Evolutionary conservation across 2,329 filamentous ascomycete genomes (phyloP).

Genomic region (Fusarium sp.): DNA sequence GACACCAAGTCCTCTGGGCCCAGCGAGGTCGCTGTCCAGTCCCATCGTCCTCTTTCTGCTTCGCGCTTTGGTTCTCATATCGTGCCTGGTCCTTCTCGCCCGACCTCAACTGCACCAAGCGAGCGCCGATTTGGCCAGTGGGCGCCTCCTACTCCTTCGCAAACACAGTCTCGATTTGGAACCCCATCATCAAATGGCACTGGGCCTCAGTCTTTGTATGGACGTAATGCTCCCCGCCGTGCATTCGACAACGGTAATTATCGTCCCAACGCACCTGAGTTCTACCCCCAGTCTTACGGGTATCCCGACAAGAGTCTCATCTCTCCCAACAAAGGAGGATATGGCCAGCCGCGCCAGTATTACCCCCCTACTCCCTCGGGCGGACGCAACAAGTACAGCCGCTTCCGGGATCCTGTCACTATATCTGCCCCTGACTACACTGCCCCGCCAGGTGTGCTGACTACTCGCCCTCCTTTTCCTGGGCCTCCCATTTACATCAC

Average conservation of each 20-base stretch:
- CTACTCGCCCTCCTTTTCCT: slow-evolving; percentile 31
- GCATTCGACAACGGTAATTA: slow-evolving; percentile 48
- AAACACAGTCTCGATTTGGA: slow-evolving; percentile 35
- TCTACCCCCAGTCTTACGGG: slow-evolving; percentile 45
- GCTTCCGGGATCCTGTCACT: slow-evolving; percentile 44
- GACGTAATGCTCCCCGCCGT: slow-evolving; percentile 43
- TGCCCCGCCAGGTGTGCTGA: slow-evolving; percentile 27
- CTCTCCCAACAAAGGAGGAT: slow-evolving; percentile 35
- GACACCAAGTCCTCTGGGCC: slow-evolving; percentile 33
- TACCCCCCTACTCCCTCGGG: slow-evolving; percentile 49
- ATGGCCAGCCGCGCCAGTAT: slow-evolving; percentile 39
- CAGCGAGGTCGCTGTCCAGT: slow-evolving; percentile 25
- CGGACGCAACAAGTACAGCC: slow-evolving; percentile 45
- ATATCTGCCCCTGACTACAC: slow-evolving; percentile 33
- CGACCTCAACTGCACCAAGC: slow-evolving; percentile 40
- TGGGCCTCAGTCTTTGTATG: slow-evolving; percentile 22
- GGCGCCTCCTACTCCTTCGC: slow-evolving; percentile 33
- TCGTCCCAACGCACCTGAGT: slow-evolving; percentile 50
- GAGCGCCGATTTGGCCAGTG: slow-evolving; percentile 44
- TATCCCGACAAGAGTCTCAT: slow-evolving; percentile 33
- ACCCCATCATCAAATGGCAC: slow-evolving; percentile 18
- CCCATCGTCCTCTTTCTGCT: slow-evolving; percentile 39
- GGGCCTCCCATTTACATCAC: slow-evolving; percentile 52
- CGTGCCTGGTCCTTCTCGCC: slow-evolving; percentile 47
- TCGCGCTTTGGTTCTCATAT: slow-evolving; percentile 49